These are phyloP conservation scores for Lichenothelia convexa DNA, from an alignment of 495 filamentous ascomycete species.

Conservation along the genomic window DNA sequence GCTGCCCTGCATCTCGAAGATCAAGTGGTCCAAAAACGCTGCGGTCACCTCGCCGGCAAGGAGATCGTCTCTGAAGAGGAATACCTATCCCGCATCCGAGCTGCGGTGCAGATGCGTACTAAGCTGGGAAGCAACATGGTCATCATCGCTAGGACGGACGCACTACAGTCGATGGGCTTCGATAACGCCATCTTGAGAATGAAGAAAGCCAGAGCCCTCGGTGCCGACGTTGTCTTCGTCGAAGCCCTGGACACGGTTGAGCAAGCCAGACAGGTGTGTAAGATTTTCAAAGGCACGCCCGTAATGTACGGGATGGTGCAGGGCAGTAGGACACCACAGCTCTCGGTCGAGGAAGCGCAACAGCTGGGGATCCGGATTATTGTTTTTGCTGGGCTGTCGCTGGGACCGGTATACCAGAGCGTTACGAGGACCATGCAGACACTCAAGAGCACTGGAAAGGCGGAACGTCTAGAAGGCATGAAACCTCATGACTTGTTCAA, in stretches of 20 bases:
- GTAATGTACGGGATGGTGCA: conserved; percentile 11
- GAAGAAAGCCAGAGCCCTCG: conserved; percentile 8
- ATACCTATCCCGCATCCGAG: conserved; percentile 12
- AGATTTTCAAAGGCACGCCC: conserved; percentile 8
- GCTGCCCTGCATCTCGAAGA: conserved; percentile 19
- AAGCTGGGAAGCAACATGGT: conserved; percentile 12
- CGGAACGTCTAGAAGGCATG: too few species aligned
- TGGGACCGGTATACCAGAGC: too few species aligned
- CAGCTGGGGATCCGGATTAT: conserved; percentile 14
- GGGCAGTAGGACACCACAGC: conserved; percentile 9
- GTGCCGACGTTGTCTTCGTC: conserved; percentile 15
- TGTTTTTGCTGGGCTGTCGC: too few species aligned
- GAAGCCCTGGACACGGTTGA: conserved; percentile 13
- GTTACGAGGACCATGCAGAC: too few species aligned
- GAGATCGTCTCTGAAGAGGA: conserved; percentile 11
- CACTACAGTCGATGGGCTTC: conserved; percentile 12
- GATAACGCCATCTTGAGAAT: conserved; percentile 12
- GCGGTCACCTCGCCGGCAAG: conserved; percentile 17
- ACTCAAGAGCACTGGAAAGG: too few species aligned
- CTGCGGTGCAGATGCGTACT: conserved; percentile 5
- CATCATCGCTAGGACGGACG: conserved; percentile 18
- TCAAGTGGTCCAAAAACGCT: conserved; percentile 18
- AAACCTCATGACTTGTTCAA: too few species aligned
- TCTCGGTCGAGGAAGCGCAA: conserved; percentile 9
- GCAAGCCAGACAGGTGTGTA: conserved; percentile 4